Conservation (phyloP, 106 monocot genomes). For the Dioscorea alata region DNA sequence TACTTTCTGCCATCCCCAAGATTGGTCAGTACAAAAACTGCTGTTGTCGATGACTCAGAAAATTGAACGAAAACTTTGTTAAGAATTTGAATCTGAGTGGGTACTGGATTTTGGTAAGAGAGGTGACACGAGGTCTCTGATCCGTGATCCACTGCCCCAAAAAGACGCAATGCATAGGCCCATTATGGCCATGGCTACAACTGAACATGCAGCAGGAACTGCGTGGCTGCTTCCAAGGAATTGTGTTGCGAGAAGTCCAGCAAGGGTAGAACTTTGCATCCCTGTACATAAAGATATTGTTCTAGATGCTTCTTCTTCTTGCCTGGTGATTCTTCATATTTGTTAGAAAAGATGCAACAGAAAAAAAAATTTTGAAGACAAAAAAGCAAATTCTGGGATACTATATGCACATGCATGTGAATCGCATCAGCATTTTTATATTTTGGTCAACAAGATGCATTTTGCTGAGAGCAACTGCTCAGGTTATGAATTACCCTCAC, state of each 20-base stretch:
- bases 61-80: too few species aligned
- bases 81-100: conserved; percentile 5
- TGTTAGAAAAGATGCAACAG: not conserved
- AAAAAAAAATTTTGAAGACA: not conserved
- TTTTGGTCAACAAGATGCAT: too few species aligned
- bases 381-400: not conserved
- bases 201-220: conserved; percentile 94
- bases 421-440: too few species aligned
- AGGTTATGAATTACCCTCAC: too few species aligned
- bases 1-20: too few species aligned
- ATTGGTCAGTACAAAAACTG: too few species aligned
- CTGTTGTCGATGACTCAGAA: too few species aligned
- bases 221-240: conserved; percentile 92
- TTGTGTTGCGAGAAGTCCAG: conserved; percentile 92
- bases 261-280: conserved; percentile 98
- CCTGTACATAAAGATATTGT: conserved; percentile 95
- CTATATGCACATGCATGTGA: too few species aligned
- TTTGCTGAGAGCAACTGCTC: too few species aligned
- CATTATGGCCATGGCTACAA: conserved; percentile 87
- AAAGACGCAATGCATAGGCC: conserved; percentile 88
- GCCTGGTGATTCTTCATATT: conserved; percentile 33
- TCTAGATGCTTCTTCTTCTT: conserved; percentile 67
- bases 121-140: conserved; percentile 46
- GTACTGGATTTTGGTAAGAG: conserved; percentile 3
- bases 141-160: conserved; percentile 78